phyloP scores from a whole-genome alignment of 371 early-diverging fungal species.

The Chytridium lagenaria region DNA sequence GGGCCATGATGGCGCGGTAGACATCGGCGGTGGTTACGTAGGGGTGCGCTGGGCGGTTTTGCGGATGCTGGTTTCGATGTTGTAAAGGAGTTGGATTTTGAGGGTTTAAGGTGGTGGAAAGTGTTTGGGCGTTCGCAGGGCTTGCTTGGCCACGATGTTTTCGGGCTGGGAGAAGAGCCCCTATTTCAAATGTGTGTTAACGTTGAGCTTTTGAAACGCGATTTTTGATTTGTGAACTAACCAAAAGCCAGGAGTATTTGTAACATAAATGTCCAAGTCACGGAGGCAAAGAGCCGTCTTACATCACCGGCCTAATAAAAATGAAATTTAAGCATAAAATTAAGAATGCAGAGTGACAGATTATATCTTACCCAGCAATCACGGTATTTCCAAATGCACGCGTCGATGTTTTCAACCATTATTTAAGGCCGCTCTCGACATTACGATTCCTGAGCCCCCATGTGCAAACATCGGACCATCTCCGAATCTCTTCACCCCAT shows the following conservation, averaged over 20 bases:
- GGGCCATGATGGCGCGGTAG: background rate
- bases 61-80: constrained; percentile 23
- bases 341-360: too few species aligned
- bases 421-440: constrained; percentile 51
- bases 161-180: constrained; percentile 33
- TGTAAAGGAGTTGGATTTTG: constrained; percentile 52
- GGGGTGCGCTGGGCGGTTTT: constrained; percentile 18
- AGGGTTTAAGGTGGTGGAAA: constrained; percentile 55
- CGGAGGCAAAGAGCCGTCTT: constrained; percentile 56
- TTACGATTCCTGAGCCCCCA: constrained; percentile 60
- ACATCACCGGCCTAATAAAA: constrained; percentile 57
- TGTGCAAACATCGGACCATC: constrained; percentile 62
- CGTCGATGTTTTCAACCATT: constrained; percentile 40
- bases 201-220: too few species aligned
- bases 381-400: constrained; percentile 51
- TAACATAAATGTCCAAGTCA: constrained; percentile 49
- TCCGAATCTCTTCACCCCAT: constrained; percentile 52
- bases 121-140: constrained; percentile 51
- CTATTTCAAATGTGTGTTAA: background rate
- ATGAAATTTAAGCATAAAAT: too few species aligned
- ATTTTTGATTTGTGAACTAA: too few species aligned
- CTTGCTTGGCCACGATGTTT: constrained; percentile 45
- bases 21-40: constrained; percentile 4
- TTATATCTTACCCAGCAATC: constrained; percentile 55
- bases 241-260: constrained; percentile 32